These are phyloP conservation scores for Verticillium klebahnii DNA, from an alignment of 2,329 filamentous ascomycete species.

Conservation along the genomic window DNA sequence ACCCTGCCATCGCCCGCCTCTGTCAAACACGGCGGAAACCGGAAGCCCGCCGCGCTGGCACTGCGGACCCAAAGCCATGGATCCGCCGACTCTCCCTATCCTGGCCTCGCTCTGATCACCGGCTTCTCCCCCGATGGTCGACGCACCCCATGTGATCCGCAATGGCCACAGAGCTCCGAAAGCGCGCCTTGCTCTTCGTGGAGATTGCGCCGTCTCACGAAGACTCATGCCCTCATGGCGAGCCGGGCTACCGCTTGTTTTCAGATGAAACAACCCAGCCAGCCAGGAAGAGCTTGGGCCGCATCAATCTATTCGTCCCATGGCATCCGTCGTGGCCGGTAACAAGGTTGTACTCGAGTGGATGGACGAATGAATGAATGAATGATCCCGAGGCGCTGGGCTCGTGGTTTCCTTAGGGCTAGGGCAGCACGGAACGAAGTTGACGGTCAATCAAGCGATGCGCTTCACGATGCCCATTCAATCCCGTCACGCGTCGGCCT, in stretches of 20 bases:
- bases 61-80: background rate
- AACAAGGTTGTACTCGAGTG: background rate
- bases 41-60: background rate
- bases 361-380: background rate
- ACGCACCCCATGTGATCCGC: slow-evolving; percentile 3
- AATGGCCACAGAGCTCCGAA: background rate
- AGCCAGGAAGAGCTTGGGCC: background rate
- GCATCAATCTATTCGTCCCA: background rate
- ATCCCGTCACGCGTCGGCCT: background rate
- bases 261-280: background rate
- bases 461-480: background rate
- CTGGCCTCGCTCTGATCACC: slow-evolving; percentile 1
- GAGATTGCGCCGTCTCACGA: background rate
- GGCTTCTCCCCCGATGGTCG: slow-evolving; percentile 2
- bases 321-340: background rate
- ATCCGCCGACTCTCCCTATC: background rate
- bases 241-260: background rate
- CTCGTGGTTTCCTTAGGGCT: background rate
- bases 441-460: background rate
- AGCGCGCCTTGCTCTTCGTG: background rate
- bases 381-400: background rate
- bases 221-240: background rate
- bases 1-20: background rate
- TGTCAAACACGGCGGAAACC: slow-evolving; percentile 4
- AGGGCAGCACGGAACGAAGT: background rate